Evolutionary conservation across 371 early-diverging fungal genomes (phyloP), one percentile per base, ranked within the genome.

Genomic region (Choanephora cucurbitarum): DNA sequence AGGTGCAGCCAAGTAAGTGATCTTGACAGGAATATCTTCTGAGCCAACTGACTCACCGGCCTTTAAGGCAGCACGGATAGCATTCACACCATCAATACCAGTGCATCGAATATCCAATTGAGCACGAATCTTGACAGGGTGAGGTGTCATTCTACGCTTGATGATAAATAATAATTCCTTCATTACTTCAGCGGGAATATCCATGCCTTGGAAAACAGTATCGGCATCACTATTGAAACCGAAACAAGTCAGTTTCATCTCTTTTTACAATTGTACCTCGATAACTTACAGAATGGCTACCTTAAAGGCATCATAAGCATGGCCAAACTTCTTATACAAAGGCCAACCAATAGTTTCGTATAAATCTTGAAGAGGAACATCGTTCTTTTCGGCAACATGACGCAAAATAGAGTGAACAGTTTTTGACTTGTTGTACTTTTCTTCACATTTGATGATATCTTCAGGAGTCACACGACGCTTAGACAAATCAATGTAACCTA

Each of bases 401-500:
- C 92, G 82, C 87, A 88, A 75, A 67, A 89, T 89, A 52, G 88
- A 86, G 63, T 89, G 89, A 32, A 88, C 99, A 60, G 94, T 88
- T 74, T 97, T 98, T 52, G 97, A 96, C 75, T 97, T 98, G 74
- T 91, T 91, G 85, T 86, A 99, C 72, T 88, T 91, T 60, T 98
- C 98, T 73, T 96, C 94, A 73, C 97, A 97, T 69, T 92, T 90
- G 52, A 83, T 81, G 23, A 93, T 87, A 67, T 99, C 99, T 67
- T 97, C 96, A n/a, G 93, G 89, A n/a, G 92, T 88, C 32, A 98
- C 99, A 69, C 95, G 88, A 71, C 97, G 90, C 84, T 99, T 98
- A 31, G 97, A 97, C 64, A 99, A 74, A 80, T 99, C 99, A 73
- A 99, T 99, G 81, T 99, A 99, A 44, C 99, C 91, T 91, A 69